Conservation (phyloP, 208 protist genomes). For the Leishmania aethiopica region DNA sequence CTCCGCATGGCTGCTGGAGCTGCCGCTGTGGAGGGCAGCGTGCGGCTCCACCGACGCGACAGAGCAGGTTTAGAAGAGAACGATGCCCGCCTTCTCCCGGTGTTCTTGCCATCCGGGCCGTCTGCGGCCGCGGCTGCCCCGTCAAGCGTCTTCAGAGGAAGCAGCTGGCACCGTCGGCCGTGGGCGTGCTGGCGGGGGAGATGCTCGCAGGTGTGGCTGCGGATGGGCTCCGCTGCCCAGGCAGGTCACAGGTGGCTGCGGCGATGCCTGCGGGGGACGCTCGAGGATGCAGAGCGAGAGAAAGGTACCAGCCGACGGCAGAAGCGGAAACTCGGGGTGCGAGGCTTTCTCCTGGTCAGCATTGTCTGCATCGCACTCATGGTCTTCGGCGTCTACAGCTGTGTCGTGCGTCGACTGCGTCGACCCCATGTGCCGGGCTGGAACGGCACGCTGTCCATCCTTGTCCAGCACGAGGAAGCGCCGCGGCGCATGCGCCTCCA, state of each 20-base stretch:
- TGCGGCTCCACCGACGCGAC: neutral
- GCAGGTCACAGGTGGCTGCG: neutral
- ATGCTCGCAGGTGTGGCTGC: neutral
- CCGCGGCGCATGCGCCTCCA: conserved; percentile 3
- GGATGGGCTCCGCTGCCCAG: neutral
- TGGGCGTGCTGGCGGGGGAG: neutral
- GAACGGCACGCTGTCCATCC: conserved; percentile 1
- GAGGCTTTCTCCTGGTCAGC: neutral
- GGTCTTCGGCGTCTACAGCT: neutral
- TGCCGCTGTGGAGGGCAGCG: neutral
- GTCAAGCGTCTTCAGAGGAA: neutral
- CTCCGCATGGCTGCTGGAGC: neutral
- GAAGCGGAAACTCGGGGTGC: neutral
- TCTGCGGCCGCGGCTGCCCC: neutral
- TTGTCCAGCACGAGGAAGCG: conserved; percentile 7
- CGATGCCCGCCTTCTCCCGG: neutral
- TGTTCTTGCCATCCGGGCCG: neutral
- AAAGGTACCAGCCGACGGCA: neutral
- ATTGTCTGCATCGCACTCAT: neutral
- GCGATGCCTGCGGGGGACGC: neutral
- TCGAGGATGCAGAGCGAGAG: neutral
- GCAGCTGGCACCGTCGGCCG: neutral
- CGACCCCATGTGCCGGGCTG: neutral
- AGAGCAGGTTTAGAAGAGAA: neutral
- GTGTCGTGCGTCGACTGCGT: neutral